Percentiles rank a stretch among this genome's conserved stretches.
Conservation (phyloP, 208 protist species). For the Wallacemonas collosoma region DNA sequence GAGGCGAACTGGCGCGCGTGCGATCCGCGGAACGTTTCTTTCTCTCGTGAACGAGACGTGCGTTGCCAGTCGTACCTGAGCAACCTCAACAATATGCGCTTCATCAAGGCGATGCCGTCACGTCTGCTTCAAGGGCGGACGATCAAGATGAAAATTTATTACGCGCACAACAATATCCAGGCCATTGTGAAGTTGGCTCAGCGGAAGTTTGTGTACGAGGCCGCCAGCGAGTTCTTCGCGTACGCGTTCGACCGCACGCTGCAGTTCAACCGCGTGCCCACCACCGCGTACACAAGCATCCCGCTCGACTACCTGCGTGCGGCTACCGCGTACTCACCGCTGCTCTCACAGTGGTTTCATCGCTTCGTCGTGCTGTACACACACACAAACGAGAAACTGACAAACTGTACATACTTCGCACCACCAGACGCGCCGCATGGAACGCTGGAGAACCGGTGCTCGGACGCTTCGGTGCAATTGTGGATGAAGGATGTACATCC, state of each 20-base stretch:
- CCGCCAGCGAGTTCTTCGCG: constrained; percentile 70
- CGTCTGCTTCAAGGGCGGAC: constrained; percentile 65
- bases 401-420: constrained; percentile 42
- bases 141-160: constrained; percentile 79
- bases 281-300: constrained; percentile 54
- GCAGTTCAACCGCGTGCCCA: constrained; percentile 70
- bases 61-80: constrained; percentile 73
- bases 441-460: constrained; percentile 32
- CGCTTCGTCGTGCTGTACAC: constrained; percentile 69
- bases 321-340: constrained; percentile 62
- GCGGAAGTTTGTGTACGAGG: constrained; percentile 81
- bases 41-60: constrained; percentile 52
- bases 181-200: constrained; percentile 85
- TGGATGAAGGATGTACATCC: constrained; percentile 89
- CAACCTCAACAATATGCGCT: constrained; percentile 79
- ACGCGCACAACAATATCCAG: constrained; percentile 74
- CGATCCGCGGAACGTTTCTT: constrained; percentile 68
- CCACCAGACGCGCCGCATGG: not conserved
- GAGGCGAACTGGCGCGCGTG: constrained; percentile 50
- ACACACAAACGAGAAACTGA: constrained; percentile 59
- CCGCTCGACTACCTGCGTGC: constrained; percentile 76
- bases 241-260: constrained; percentile 68
- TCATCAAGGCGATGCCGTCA: constrained; percentile 73
- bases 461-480: constrained; percentile 70
- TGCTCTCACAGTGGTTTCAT: constrained; percentile 83